Evolutionary conservation across 2,329 filamentous ascomycete genomes (phyloP).

Genomic region (Aspergillus fumigatiaffinis): DNA sequence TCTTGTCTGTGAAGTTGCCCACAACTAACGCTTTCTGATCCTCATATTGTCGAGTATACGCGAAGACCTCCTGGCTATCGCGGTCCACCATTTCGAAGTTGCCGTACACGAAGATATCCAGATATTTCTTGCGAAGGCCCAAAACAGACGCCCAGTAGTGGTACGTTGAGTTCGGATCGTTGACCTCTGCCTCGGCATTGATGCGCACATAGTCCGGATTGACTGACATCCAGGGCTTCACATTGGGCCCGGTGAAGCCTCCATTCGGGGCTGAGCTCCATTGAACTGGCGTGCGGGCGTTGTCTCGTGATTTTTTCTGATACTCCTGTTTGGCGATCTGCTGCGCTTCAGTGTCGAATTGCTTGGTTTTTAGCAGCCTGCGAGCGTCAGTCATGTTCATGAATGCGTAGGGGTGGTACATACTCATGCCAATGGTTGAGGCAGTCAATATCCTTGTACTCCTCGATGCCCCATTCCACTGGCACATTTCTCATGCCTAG

Average conservation of each 20-base stretch:
- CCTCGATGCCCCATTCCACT: conserved; percentile 55
- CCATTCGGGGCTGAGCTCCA: conserved; percentile 60
- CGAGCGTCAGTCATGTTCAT: neutral
- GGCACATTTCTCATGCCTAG: conserved; percentile 65
- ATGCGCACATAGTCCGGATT: conserved; percentile 60
- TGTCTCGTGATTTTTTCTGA: conserved; percentile 54
- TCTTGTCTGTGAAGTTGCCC: conserved; percentile 33
- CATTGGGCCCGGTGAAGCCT: conserved; percentile 57
- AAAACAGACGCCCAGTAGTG: conserved; percentile 60
- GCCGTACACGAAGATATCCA: conserved; percentile 65
- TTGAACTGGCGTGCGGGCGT: conserved; percentile 68
- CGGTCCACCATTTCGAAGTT: conserved; percentile 55
- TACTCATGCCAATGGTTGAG: conserved; percentile 53
- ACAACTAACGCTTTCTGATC: conserved; percentile 32
- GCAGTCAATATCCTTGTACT: conserved; percentile 66
- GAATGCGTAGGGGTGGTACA: conserved; percentile 13
- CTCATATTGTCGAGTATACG: conserved; percentile 47
- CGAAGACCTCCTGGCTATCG: conserved; percentile 53
- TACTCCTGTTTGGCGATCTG: conserved; percentile 30
- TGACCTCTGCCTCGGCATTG: conserved; percentile 54
- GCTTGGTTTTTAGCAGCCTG: conserved; percentile 30
- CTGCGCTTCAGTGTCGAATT: conserved; percentile 26
- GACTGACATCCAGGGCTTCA: conserved; percentile 66
- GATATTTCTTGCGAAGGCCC: conserved; percentile 56
- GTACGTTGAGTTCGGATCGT: conserved; percentile 49